These are phyloP conservation scores for Adansonia grandidieri DNA, from an alignment of 441 rosid species.

Conservation along the genomic window DNA sequence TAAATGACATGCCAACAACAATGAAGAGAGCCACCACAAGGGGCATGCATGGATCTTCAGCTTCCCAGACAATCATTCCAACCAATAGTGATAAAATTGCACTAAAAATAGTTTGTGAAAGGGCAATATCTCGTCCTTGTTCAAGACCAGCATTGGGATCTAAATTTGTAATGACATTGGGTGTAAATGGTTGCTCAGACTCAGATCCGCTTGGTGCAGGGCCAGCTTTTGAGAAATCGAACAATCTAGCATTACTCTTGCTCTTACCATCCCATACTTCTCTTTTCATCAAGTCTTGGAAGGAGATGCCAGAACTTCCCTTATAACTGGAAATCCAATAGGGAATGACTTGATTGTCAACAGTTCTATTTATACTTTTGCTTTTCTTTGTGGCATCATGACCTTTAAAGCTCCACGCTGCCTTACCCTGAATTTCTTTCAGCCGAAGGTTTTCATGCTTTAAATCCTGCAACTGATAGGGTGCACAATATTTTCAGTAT, in stretches of 20 bases:
- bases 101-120: slow-evolving; percentile 65
- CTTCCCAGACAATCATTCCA: slow-evolving; percentile 66
- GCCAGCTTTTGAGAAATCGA: slow-evolving; percentile 19
- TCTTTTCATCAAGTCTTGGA: slow-evolving; percentile 34
- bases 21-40: slow-evolving; percentile 75
- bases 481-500: neutral
- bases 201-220: slow-evolving; percentile 23
- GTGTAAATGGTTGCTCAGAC: slow-evolving; percentile 29
- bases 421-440: slow-evolving; percentile 47
- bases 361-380: slow-evolving; percentile 25
- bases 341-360: slow-evolving; percentile 33
- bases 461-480: slow-evolving; percentile 52
- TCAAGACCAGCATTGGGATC: slow-evolving; percentile 34
- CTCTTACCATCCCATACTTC: slow-evolving; percentile 30
- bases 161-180: slow-evolving; percentile 27
- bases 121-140: slow-evolving; percentile 50
- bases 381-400: slow-evolving; percentile 21
- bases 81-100: slow-evolving; percentile 63
- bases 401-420: slow-evolving; percentile 35
- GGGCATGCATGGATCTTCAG: slow-evolving; percentile 69
- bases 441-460: slow-evolving; percentile 59
- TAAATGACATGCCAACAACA: slow-evolving; percentile 76
- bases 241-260: slow-evolving; percentile 33
- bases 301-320: slow-evolving; percentile 19
- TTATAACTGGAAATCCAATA: slow-evolving; percentile 28